Percentiles rank a stretch among this genome's conserved stretches.
These are phyloP conservation scores for Nicotiana tomentosiformis DNA, from an alignment of 257 asterid species.

Conservation along the genomic window DNA sequence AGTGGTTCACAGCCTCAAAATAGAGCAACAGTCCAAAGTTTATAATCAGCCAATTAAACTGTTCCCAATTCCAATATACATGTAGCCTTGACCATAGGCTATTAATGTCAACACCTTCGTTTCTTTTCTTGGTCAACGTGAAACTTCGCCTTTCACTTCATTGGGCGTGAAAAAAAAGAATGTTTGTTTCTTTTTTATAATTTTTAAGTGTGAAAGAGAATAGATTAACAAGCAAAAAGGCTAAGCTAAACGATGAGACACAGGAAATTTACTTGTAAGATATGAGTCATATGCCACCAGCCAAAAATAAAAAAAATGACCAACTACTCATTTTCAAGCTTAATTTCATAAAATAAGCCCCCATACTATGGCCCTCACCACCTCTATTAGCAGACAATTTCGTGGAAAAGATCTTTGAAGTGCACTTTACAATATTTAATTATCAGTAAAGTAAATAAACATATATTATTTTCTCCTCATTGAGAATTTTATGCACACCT, in stretches of 20 bases:
- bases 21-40: background rate
- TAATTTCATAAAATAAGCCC: background rate
- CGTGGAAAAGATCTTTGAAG: background rate
- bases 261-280: background rate
- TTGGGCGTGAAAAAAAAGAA: background rate
- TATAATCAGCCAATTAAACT: slow-evolving; percentile 5
- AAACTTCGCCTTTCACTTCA: background rate
- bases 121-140: background rate
- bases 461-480: background rate
- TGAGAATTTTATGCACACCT: background rate
- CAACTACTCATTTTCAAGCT: background rate
- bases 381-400: background rate
- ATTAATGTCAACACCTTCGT: background rate
- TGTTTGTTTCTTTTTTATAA: background rate
- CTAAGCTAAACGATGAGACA: background rate
- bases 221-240: background rate
- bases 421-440: background rate
- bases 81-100: background rate
- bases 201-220: background rate
- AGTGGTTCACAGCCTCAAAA: background rate
- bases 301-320: background rate
- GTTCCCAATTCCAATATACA: background rate
- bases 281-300: slow-evolving; percentile 10
- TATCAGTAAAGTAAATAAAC: background rate
- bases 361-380: background rate